phyloP scores from a whole-genome alignment of 1,139 yeast species.

The Hyphopichia burtonii region DNA sequence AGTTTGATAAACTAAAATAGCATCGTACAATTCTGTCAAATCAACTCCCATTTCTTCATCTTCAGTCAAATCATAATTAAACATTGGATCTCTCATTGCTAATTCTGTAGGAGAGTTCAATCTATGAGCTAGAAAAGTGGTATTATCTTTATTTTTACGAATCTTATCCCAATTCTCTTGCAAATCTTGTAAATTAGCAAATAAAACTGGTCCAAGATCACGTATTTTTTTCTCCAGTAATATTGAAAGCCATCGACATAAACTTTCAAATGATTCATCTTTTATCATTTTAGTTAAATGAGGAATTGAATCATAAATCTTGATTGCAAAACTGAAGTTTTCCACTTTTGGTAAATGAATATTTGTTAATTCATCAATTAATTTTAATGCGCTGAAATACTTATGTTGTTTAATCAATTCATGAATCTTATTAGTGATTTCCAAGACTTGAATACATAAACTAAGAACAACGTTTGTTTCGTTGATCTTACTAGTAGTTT shows the following conservation, averaged over 20 bases:
- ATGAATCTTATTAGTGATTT: conserved; percentile 82
- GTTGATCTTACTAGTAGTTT: conserved; percentile 56
- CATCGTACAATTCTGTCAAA: conserved; percentile 73
- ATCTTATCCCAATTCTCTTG: conserved; percentile 55
- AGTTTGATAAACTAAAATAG: conserved; percentile 77
- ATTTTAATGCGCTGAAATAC: conserved; percentile 83
- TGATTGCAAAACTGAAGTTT: conserved; percentile 72
- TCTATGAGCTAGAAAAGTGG: conserved; percentile 55
- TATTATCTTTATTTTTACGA: conserved; percentile 29
- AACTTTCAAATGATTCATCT: conserved; percentile 73
- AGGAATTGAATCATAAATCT: conserved; percentile 75
- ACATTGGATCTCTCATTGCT: conserved; percentile 59
- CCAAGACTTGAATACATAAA: conserved; percentile 78
- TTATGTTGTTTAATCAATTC: conserved; percentile 73
- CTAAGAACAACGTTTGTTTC: conserved; percentile 63
- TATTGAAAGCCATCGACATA: conserved; percentile 69
- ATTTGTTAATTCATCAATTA: conserved; percentile 68
- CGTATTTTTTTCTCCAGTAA: conserved; percentile 61
- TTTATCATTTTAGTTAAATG: conserved; percentile 71
- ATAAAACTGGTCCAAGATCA: conserved; percentile 60
- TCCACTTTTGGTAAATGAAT: conserved; percentile 71
- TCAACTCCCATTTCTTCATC: conserved; percentile 51
- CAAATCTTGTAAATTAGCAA: conserved; percentile 53
- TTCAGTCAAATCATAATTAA: conserved; percentile 45
- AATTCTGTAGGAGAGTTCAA: conserved; percentile 85